These are phyloP conservation scores for Calonectria multiphialidica DNA, from an alignment of 2,329 filamentous ascomycete species.

Conservation along the genomic window DNA sequence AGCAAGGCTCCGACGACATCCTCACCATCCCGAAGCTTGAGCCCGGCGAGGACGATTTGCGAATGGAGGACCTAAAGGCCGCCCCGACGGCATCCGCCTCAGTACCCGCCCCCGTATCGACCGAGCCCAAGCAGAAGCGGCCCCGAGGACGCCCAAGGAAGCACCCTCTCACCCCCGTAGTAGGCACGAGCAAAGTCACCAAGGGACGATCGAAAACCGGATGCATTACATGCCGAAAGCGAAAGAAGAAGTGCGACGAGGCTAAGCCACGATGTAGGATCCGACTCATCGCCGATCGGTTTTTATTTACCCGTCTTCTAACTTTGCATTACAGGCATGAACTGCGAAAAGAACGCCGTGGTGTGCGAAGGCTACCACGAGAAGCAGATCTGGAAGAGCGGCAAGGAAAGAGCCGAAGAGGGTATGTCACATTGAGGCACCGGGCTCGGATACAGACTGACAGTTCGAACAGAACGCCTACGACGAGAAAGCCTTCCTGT, in stretches of 20 bases:
- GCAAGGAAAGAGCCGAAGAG: conserved; percentile 81
- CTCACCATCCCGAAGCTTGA: conserved; percentile 67
- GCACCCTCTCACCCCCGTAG: conserved; percentile 73
- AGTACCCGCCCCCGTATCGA: conserved; percentile 34
- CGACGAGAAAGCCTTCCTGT: conserved; percentile 62
- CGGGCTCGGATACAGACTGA: conserved; percentile 21
- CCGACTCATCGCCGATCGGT: not conserved
- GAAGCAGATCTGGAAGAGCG: conserved; percentile 88
- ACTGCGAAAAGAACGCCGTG: conserved; percentile 94
- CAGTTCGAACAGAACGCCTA: conserved; percentile 57
- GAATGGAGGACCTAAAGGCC: conserved; percentile 64
- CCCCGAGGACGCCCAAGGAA: conserved; percentile 87
- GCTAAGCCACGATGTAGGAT: conserved; percentile 72
- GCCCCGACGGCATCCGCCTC: conserved; percentile 44
- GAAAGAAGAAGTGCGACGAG: conserved; percentile 81
- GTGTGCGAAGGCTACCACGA: conserved; percentile 92
- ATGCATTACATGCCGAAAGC: conserved; percentile 74
- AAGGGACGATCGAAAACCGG: conserved; percentile 82
- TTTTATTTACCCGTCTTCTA: conserved; percentile 27
- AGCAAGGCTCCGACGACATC: conserved; percentile 59
- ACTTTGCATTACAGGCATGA: conserved; percentile 70
- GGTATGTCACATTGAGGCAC: conserved; percentile 54
- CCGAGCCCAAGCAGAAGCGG: conserved; percentile 65
- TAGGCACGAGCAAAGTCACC: conserved; percentile 74
- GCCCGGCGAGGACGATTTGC: conserved; percentile 67